Percentiles rank a stretch among this genome's conserved stretches.
phyloP scores from a whole-genome alignment of 78 protist genomes.

The Paulinella micropora region DNA sequence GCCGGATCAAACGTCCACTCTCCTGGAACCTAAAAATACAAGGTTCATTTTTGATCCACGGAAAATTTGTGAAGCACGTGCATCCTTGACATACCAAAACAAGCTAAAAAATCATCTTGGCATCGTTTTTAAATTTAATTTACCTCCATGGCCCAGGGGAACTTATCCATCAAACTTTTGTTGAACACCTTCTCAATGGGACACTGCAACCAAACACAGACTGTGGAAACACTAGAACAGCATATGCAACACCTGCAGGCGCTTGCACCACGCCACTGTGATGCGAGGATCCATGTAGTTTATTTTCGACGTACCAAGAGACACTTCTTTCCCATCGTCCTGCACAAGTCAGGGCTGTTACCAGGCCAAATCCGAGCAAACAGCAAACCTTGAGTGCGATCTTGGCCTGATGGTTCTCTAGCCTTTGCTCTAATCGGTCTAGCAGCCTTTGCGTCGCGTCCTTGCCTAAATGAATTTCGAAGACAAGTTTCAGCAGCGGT shows the following conservation, averaged over 20 bases:
- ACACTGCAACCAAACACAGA: background rate
- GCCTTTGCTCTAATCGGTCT: background rate
- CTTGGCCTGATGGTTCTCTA: background rate
- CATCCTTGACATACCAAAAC: too few species aligned
- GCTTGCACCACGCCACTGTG: constrained; percentile 87
- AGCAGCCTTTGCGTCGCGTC: too few species aligned
- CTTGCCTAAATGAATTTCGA: too few species aligned
- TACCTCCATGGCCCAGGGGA: constrained; percentile 43
- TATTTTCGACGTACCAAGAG: constrained; percentile 84
- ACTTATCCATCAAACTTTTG: constrained; percentile 20
- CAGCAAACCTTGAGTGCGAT: background rate
- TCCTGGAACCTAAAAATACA: too few species aligned
- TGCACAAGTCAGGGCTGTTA: too few species aligned
- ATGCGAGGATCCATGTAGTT: constrained; percentile 98
- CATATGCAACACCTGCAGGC: constrained; percentile 29
- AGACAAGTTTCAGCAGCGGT: too few species aligned
- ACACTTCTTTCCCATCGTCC: constrained; percentile 38
- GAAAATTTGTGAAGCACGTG: too few species aligned
- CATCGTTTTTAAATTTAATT: too few species aligned
- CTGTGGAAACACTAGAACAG: background rate
- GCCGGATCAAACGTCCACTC: too few species aligned
- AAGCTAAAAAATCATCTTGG: too few species aligned
- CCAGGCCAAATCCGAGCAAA: background rate
- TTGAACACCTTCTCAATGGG: constrained; percentile 25
- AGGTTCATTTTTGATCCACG: too few species aligned